Evolutionary conservation across 768 basidiomycete genomes (phyloP).

Genomic region (Russula abietina): DNA sequence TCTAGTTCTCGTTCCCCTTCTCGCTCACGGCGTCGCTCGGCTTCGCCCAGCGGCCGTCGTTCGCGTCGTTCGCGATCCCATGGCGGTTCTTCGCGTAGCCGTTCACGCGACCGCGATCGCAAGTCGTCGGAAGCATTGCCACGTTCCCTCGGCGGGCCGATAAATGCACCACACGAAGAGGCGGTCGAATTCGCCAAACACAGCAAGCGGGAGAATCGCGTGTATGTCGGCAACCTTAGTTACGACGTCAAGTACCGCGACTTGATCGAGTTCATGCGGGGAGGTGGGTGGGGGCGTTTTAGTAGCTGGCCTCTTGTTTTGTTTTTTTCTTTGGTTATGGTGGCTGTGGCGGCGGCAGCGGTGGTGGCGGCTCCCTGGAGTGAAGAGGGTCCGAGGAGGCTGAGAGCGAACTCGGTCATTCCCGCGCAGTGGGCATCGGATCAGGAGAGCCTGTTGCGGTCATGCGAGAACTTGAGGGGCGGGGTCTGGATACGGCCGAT

Average conservation of each 20-base stretch:
- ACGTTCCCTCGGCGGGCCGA: conserved; percentile 79
- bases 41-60: conserved; percentile 52
- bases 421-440: too few species aligned
- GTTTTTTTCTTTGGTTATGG: conserved; percentile 26
- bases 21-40: conserved; percentile 64
- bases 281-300: conserved; percentile 94
- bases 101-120: conserved; percentile 52
- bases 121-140: conserved; percentile 61
- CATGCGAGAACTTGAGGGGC: not conserved
- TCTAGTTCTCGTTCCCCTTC: conserved; percentile 53
- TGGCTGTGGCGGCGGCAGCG: not conserved
- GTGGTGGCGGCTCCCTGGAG: conserved; percentile 8
- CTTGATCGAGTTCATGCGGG: conserved; percentile 99
- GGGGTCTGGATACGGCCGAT: conserved; percentile 4
- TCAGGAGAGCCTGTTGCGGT: not conserved
- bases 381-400: conserved; percentile 7
- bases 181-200: conserved; percentile 92
- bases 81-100: conserved; percentile 53
- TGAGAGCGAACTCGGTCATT: not conserved
- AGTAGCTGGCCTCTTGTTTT: conserved; percentile 48
- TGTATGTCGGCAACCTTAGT: conserved; percentile 98
- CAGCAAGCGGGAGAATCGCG: conserved; percentile 96
- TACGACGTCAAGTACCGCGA: conserved; percentile 99
- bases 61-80: conserved; percentile 52
- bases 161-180: conserved; percentile 89